Evolutionary conservation across 257 asterid genomes (phyloP), one percentile per base, ranked within the genome.

Genomic region (Nyctanthes arbortristis): DNA sequence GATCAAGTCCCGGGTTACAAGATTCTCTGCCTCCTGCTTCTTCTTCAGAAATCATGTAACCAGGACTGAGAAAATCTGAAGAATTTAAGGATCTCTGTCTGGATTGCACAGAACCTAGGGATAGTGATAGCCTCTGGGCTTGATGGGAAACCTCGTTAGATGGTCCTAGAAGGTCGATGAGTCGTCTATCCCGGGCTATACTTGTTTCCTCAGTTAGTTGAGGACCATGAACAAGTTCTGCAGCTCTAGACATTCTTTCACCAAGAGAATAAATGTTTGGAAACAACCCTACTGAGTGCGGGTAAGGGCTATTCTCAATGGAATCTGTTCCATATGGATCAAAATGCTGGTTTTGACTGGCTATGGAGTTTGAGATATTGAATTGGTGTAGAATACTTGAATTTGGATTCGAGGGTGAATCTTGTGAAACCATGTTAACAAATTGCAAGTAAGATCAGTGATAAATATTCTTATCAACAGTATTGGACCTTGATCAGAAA

Each of bases 121-220:
- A 88, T 9, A 90, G 87, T 3, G 98, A 88, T 5, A 93, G 96
- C 62, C 87, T 79, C 75, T 84, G 95, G 29, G 79, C 29, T 29
- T 78, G 89, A 7, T 65, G 79, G n/a, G 71, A 49, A 18, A 76
- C 47, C 24, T 77, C 85, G 28, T 76, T 82, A 4, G 94, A 63
- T 43, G 82, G 68, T 28, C 95, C 96, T 34, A 89, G 89, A 56
- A 89, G 89, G 62, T 90, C 88, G 84, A 88, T 87, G 2, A 90
- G 69, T 24, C 87, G 88, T 27, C 83, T 72, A 8, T 75, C 79
- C n/a, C 80, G 81, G 79, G 59, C 81, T 3, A 74, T 70, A 63
- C 67, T 75, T 0, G 84, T 63, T 65, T 77, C 85, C 9, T 75
- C 78, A 9, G 83, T 35, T 12, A 70, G 64, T 18, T 73, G 85